A percentile compares a stretch with the other conserved stretches of the same genome.
Evolutionary conservation across 108 stramenopile species (phyloP).

Genomic region (Pseudonitzschia delicatissima): DNA sequence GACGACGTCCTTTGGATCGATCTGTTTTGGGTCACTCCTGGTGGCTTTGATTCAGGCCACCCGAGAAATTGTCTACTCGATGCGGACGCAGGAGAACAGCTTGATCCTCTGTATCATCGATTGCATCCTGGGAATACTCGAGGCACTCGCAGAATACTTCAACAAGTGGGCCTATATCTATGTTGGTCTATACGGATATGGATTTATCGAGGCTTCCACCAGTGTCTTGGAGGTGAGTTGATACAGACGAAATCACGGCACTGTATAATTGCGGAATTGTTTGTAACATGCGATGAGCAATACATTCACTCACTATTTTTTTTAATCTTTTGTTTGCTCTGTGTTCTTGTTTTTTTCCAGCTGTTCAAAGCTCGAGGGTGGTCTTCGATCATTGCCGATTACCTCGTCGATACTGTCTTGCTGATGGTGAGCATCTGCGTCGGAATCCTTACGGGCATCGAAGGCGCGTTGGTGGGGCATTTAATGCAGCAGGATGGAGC

Average conservation of each 20-base stretch:
- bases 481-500: slow-evolving; percentile 5
- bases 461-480: slow-evolving; percentile 27
- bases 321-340: not conserved
- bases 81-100: slow-evolving; percentile 48
- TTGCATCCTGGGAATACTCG: slow-evolving; percentile 65
- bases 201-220: slow-evolving; percentile 56
- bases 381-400: slow-evolving; percentile 82
- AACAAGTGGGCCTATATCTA: slow-evolving; percentile 85
- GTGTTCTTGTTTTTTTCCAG: slow-evolving; percentile 4
- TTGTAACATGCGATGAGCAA: no score
- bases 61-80: slow-evolving; percentile 48
- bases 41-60: slow-evolving; percentile 76
- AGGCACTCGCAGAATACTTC: slow-evolving; percentile 63
- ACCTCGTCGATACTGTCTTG: slow-evolving; percentile 58
- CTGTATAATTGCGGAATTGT: no score
- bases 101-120: slow-evolving; percentile 58
- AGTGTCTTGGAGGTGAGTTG: slow-evolving; percentile 46
- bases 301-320: no score
- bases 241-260: no score
- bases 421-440: slow-evolving; percentile 59
- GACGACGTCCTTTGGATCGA: slow-evolving; percentile 80
- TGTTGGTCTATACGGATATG: slow-evolving; percentile 77
- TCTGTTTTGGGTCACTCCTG: slow-evolving; percentile 75
- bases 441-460: slow-evolving; percentile 51
- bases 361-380: slow-evolving; percentile 85